Percentiles rank a stretch among this genome's conserved stretches.
phyloP scores from a whole-genome alignment of 495 filamentous ascomycete genomes.

The Hypoxylon intermedium region DNA sequence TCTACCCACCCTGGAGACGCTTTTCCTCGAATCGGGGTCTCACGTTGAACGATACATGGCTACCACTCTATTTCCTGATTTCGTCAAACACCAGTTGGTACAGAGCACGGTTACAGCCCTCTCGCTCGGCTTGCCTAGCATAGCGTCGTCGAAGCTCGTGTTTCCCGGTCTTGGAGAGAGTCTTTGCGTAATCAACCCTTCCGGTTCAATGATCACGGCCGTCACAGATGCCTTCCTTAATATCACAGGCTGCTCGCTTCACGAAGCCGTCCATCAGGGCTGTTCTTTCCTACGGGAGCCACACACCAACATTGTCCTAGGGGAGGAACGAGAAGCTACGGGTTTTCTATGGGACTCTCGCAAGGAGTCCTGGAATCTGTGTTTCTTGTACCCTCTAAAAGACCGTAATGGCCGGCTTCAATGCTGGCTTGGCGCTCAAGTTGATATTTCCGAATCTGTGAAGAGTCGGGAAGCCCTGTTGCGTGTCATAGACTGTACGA shows the following conservation, averaged over 20 bases:
- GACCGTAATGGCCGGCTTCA: slow-evolving; percentile 50
- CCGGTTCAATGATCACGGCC: slow-evolving; percentile 50
- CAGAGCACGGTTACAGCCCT: slow-evolving; percentile 39
- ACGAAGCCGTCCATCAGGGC: slow-evolving; percentile 57
- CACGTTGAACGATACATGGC: slow-evolving; percentile 54
- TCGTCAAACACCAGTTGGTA: slow-evolving; percentile 50
- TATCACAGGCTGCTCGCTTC: slow-evolving; percentile 55
- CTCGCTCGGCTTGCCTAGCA: slow-evolving; percentile 7
- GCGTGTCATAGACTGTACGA: slow-evolving; percentile 50
- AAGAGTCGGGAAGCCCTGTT: slow-evolving; percentile 57
- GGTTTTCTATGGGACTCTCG: slow-evolving; percentile 62
- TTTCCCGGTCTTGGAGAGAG: slow-evolving; percentile 48
- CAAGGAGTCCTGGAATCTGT: slow-evolving; percentile 64
- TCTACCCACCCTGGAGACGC: slow-evolving; percentile 51
- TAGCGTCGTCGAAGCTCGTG: slow-evolving; percentile 22
- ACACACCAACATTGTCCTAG: slow-evolving; percentile 51
- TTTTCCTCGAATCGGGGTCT: slow-evolving; percentile 54
- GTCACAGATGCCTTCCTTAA: slow-evolving; percentile 60
- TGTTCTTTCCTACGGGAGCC: slow-evolving; percentile 60
- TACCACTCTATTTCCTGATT: slow-evolving; percentile 57
- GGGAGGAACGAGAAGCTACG: slow-evolving; percentile 51
- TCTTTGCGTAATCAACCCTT: slow-evolving; percentile 45
- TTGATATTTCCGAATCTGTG: slow-evolving; percentile 62
- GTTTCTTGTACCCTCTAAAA: slow-evolving; percentile 59
- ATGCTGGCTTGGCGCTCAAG: slow-evolving; percentile 63